Base-by-base conservation (phyloP, 2,329 filamentous ascomycete genomes). In the Alternaria longipes region DNA sequence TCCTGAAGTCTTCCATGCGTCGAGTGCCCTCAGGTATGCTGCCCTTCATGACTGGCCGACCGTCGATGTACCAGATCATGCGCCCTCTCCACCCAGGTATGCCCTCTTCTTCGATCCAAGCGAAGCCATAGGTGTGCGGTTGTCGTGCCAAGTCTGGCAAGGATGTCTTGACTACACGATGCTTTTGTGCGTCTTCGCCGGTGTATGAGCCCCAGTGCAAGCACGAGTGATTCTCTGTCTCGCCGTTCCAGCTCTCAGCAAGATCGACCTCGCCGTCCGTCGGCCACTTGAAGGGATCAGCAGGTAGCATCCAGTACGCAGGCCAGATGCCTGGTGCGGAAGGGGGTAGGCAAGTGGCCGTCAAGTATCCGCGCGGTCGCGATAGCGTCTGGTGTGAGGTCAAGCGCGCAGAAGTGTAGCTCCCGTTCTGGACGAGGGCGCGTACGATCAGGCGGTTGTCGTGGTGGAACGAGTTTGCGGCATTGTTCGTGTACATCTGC, bases 171-270 rank as follows among this genome's bases (percentile, higher is more conserved):
- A 84, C 66, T 1, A 87, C 85, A 7, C 85, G 81, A 61, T 89
- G 86, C 75, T 88, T 88, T 60, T 84, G 76, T 55, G 80, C 80
- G 67, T 89, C 86, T 58, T 86, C 77, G 59, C 79, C 85, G 66
- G 77, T 84, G 77, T 79, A 85, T 56, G 82, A 80, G 4, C 86
- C 86, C 86, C 86, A 89, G 66, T 89, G 86, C 50, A 89, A 76
- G 68, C 86, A 89, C 0, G 81, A 81, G 56, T 85, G 83, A 69
- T 89, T 89, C 49, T 83, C 78, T 34, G 74, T 71, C 60, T 87
- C 84, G 18, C 83, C 86, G 63, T 88, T 87, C 86, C 86, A 89
- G n/a, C 81, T 84, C 74, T 89, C 86, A 41, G 86, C 83, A 47
- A 89, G 86, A 71, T 89, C 86, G 12, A 89, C 78, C 71, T 89